Conservation (phyloP, 306 rosid species). For the Gastrolobium villosum region DNA sequence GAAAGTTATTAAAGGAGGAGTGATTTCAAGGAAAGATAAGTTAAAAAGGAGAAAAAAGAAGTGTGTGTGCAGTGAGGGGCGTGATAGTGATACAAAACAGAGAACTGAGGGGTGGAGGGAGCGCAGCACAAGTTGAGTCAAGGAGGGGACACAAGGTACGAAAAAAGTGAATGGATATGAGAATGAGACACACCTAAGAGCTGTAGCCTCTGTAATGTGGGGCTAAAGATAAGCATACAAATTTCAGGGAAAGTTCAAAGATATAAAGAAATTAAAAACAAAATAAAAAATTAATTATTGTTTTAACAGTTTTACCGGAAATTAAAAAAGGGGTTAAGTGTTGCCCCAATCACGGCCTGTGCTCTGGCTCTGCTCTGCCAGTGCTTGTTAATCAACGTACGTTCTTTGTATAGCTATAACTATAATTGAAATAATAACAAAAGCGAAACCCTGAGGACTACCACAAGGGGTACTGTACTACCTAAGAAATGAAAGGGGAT, state of each 20-base stretch:
- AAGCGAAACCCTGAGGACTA: constrained; percentile 17
- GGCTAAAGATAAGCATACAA: constrained; percentile 46
- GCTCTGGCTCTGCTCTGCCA: background rate
- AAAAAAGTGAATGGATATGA: constrained; percentile 46
- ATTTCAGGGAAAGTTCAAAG: constrained; percentile 52
- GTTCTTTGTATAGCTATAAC: constrained; percentile 10
- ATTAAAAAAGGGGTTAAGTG: constrained; percentile 53
- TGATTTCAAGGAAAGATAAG: constrained; percentile 64
- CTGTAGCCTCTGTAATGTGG: constrained; percentile 41
- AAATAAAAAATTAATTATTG: background rate
- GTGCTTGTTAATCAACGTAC: constrained; percentile 11
- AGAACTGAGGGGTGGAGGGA: background rate
- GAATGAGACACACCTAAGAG: constrained; percentile 18
- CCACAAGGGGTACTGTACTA: constrained; percentile 20
- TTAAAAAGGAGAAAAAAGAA: background rate
- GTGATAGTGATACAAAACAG: background rate
- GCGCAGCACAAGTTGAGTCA: constrained; percentile 14
- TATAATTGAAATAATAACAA: constrained; percentile 4
- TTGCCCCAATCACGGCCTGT: constrained; percentile 10
- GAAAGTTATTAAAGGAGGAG: constrained; percentile 59
- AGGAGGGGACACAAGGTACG: constrained; percentile 47
- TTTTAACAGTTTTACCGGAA: constrained; percentile 53
- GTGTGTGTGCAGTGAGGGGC: background rate
- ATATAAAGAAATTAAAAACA: constrained; percentile 2
- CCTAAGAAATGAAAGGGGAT: background rate